Evolutionary conservation across 192 early-diverging fungal genomes (phyloP), one percentile per base, ranked within the genome.

Genomic region (Anaeromyces robustus): DNA sequence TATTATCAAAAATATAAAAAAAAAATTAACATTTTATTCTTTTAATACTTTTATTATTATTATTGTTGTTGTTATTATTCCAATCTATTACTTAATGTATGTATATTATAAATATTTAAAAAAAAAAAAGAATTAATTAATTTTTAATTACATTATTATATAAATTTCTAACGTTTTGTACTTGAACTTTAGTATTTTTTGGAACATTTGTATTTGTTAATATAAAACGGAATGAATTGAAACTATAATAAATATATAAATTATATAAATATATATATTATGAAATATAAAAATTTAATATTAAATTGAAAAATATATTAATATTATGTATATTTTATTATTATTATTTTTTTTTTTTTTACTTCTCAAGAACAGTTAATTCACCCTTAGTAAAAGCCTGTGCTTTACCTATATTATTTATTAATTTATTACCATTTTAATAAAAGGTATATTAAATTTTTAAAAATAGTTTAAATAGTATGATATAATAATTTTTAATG

Each of bases 161-260:
- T 68, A 90, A 85, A 18, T 79, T 84, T 77, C 92, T 87, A 30
- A 98, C 94, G 39, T 90, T 90, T 26, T 90, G 95, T 7, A 99
- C 96, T 79, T 94, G 92, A 29, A 86, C 88, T 84, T 90, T 94
- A 4, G 98, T 98, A 83, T 94, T 92, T 83, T 96, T 94, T 34
- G 95, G 93, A 12, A 97, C 95, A 28, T 86, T 88, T 0, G 98
- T 97, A 83, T 97, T 94, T 13, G 92, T 95, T n/a, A 99, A 84
- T 0, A 99, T 81, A 79, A 98, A 93, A 2, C 90, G 30, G 12
- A 3, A 68, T 29, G 80, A 29, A 29, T 13, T 52, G 79, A 81
- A 81, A 30, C 80, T 43, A 30, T 52, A 77, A 30, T 29, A 88
- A 30, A 96, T 80, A 16, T 22, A 22, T 29, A 77, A n/a, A 39